Evolutionary conservation across 2,329 filamentous ascomycete species (phyloP), one percentile per base, ranked within the genome.

Genomic region (Aureobasidium sp.): DNA sequence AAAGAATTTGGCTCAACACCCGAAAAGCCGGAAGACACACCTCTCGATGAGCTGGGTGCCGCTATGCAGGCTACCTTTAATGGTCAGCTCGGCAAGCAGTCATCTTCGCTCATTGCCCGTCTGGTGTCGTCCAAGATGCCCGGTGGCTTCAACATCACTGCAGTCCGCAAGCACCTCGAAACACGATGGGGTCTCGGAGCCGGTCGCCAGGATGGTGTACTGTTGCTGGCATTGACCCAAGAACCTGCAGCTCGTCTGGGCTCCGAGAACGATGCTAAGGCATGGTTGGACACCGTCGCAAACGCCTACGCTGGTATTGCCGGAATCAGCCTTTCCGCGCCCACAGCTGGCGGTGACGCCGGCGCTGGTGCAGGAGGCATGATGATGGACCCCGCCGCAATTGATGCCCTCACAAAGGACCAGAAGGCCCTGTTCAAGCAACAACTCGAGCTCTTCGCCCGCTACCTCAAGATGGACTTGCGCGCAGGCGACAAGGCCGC

Each of bases 41-140:
- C 94, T 64, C 81, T 99, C 47, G 94, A 99, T 74, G 94, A 99
- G 77, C 83, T 99, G 62, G 89, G 92, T 79, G 90, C 89, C 59
- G 81, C 94, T 9, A 96, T 99, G 88, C 94, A 99, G 77, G 87
- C 90, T 49, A 97, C 93, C n/a, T 99, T 99, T 78, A 94, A 96
- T 77, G 94, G 94, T 68, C 93, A 96, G 77, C 85, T 99, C 63
- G 94, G 94, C 74, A 99, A 99, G 78, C 92, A 96, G 68, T 95
- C 94, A 0, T 88, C 89, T 58, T 95, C 92, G 2, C 83, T 99
- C 61, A 88, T 99, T 73, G 94, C 94, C 53, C 88, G 94, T 67
- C 80, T 99, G 73, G 94, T 99, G 45, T 97, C 94, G 1, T 96
- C 94, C 31, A 99, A 99, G 79, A 99, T 99, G 94, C 94, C 94